Evolutionary conservation across 202 grass and related monocot species (phyloP), one percentile per base, ranked within the genome.

Genomic region (Sporobolus alterniflorus): DNA sequence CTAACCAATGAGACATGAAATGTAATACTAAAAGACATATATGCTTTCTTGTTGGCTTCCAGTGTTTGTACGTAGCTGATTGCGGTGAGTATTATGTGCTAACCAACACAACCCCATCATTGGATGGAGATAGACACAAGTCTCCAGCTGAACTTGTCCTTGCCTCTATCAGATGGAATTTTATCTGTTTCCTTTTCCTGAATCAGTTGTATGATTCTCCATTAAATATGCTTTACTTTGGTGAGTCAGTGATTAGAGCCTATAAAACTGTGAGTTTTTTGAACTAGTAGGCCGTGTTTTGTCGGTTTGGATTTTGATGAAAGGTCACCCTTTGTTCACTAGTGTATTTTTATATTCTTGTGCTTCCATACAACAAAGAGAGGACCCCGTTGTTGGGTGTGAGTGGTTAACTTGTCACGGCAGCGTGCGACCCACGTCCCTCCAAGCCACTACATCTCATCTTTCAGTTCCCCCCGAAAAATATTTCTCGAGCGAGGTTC

Each of bases 401-500:
- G 81, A 82, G 87, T 89, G 71, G 75, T 82, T 84, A 63, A 17
- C 75, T 25, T 83, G 81, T 88, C 43, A 82, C 20, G 0, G 33
- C 26, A 34, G 64, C 79, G 55, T 82, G 73, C 66, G 36, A 66
- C 61, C 85, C 78, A n/a, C n/a, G n/a, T 78, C 74, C 7, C 36
- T 39, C 36, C 74, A 83, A 59, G 33, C 36, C 74, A 63, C 71
- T 63, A 64, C 65, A 65, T 52, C 57, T 7, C 65, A 65, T 63
- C 67, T 71, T 54, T 26, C 34, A 50, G 49, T 41, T 70, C 65
- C 73, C 55, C 33, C 43, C 49, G 9, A 55, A 55, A 71, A 59
- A 29, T 60, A 51, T 66, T 54, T 75, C 4, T 89, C 33, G 4
- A 60, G 55, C 26, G 14, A 69, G 66, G 94, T 94, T 97, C 79